These are phyloP conservation scores for Schizosaccharomyces japonicus DNA, from an alignment of 805 yeast genomes.

Conservation along the genomic window DNA sequence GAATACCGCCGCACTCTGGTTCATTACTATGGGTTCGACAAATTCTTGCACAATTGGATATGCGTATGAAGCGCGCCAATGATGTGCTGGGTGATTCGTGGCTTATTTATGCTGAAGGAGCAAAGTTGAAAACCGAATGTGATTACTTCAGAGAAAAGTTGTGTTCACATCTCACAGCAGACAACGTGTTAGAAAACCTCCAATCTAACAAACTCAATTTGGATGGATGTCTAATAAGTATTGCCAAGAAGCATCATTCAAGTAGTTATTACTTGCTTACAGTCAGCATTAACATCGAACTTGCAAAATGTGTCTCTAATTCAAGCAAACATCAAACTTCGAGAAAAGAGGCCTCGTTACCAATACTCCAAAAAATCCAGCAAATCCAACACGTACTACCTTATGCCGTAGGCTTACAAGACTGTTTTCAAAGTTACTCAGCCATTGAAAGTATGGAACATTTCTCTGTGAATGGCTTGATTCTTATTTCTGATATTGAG, in stretches of 20 bases:
- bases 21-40: conserved; percentile 31
- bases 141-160: conserved; percentile 23
- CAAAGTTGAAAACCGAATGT: conserved; percentile 30
- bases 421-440: conserved; percentile 27
- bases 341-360: conserved; percentile 31
- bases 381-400: conserved; percentile 33
- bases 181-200: conserved; percentile 26
- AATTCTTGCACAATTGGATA: conserved; percentile 22
- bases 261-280: conserved; percentile 15
- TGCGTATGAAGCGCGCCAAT: conserved; percentile 24
- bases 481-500: conserved; percentile 22
- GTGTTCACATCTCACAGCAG: conserved; percentile 20
- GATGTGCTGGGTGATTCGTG: conserved; percentile 36
- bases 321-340: conserved; percentile 27
- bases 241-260: conserved; percentile 14
- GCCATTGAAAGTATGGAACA: conserved; percentile 18
- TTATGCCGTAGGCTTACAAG: conserved; percentile 29
- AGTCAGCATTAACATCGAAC: conserved; percentile 29
- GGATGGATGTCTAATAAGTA: conserved; percentile 20
- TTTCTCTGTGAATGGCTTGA: conserved; percentile 19
- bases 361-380: conserved; percentile 26
- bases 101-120: conserved; percentile 43
- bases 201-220: conserved; percentile 11
- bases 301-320: conserved; percentile 27
- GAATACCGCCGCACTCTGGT: conserved; percentile 26